A percentile compares a stretch with the other conserved stretches of the same genome.
Evolutionary conservation across 805 yeast species (phyloP).

Genomic region (Schwanniomyces yamadae): DNA sequence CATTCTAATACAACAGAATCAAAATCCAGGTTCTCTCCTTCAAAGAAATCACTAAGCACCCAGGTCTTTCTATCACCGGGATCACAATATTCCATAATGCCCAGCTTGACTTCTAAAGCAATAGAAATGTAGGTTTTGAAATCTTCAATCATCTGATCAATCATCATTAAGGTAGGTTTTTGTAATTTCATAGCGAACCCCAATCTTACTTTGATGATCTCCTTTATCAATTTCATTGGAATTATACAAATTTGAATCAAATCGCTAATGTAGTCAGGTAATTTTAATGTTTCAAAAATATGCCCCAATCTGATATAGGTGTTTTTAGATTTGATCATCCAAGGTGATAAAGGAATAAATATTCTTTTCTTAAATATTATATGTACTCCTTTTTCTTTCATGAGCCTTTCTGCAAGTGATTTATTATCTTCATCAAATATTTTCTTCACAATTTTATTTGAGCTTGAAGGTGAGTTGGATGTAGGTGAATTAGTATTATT

Average conservation of each 20-base stretch:
- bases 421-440: slow-evolving; percentile 58
- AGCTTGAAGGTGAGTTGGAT: slow-evolving; percentile 7
- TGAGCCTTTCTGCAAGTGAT: slow-evolving; percentile 76
- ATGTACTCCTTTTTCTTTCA: slow-evolving; percentile 77
- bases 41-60: slow-evolving; percentile 66
- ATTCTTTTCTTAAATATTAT: slow-evolving; percentile 69
- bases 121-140: slow-evolving; percentile 73
- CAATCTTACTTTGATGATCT: slow-evolving; percentile 70
- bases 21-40: slow-evolving; percentile 47
- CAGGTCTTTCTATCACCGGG: slow-evolving; percentile 60
- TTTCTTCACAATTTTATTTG: slow-evolving; percentile 17
- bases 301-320: slow-evolving; percentile 63
- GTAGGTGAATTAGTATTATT: slow-evolving; percentile 13
- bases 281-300: slow-evolving; percentile 61
- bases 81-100: slow-evolving; percentile 57
- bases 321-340: slow-evolving; percentile 79
- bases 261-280: slow-evolving; percentile 70
- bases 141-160: slow-evolving; percentile 89
- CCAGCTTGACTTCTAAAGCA: slow-evolving; percentile 71
- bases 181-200: slow-evolving; percentile 73
- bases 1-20: slow-evolving; percentile 73
- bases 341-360: slow-evolving; percentile 68
- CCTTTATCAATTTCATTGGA: slow-evolving; percentile 78
- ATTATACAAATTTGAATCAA: slow-evolving; percentile 67
- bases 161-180: slow-evolving; percentile 92